Evolutionary conservation across 2,329 filamentous ascomycete genomes (phyloP), one percentile per base, ranked within the genome.

Genomic region (Rhinocladiella similis): DNA sequence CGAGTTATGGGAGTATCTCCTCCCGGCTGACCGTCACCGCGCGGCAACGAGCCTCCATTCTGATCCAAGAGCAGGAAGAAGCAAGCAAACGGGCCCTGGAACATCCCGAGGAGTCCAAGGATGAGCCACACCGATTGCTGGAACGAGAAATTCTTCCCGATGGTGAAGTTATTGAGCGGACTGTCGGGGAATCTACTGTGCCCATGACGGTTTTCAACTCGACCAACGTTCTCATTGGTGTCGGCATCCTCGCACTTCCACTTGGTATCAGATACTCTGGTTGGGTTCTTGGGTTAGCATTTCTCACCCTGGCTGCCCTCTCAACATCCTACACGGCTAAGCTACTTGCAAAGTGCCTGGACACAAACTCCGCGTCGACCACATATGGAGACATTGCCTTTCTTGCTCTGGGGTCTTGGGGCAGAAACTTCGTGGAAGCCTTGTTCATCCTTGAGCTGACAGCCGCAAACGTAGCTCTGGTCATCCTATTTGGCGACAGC

Each of bases 151-250:
- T 63, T 19, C 54, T 47, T 9, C 60, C 62, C 3, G 62, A 64
- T 39, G 91, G 94, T 41, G 91, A 88, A 68, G 83, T 93, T 47
- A 84, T 96, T 54, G 83, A 93, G 65, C 83, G 93, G 2, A 86
- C 96, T 2, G 88, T 96, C 60, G 93, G 93, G 38, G 91, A 95
- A 75, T 96, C 91, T n/a, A 99, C 93, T 1, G 80, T 97, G 14
- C 91, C 91, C 0, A 93, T 97, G 75, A 97, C 93, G 5, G 83
- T 97, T 60, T 96, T 97, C 79, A 99, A 99, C 74, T 95, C 91
- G 2, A 93, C 93, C 70, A 96, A 96, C 64, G 90, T 95, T 49
- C 77, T 97, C 57, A 93, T 97, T 59, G 92, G 92, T 14, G 87
- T 99, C 27, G 93, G 93, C 1, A 77, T 99, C 27, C 80, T 99